phyloP scores from a whole-genome alignment of 495 filamentous ascomycete genomes.

The Neurospora sp. region DNA sequence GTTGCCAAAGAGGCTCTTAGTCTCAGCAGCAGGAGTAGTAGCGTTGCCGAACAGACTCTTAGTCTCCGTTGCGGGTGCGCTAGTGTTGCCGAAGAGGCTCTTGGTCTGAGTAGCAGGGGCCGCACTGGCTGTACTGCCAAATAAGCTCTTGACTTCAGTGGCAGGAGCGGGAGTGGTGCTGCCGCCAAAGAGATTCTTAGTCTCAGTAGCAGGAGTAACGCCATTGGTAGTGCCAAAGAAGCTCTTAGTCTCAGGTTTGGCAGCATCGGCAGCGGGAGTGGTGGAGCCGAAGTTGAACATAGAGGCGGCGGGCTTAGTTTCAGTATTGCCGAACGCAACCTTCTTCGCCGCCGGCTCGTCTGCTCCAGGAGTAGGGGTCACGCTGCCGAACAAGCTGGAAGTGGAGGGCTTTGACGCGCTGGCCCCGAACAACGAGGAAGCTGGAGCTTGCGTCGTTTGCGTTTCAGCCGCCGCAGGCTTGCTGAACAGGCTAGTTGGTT shows the following conservation, averaged over 20 bases:
- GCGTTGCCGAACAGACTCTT: neutral
- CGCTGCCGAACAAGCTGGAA: conserved; percentile 21
- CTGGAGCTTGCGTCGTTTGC: conserved; percentile 8
- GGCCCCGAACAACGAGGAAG: conserved; percentile 20
- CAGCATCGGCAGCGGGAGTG: conserved; percentile 6
- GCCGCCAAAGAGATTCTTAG: conserved; percentile 11
- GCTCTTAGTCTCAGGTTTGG: conserved; percentile 10
- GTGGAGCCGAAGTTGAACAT: conserved; percentile 12
- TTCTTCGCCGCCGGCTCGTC: conserved; percentile 15
- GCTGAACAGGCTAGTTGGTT: conserved; percentile 20
- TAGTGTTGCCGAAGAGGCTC: conserved; percentile 13
- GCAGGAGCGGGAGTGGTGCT: neutral
- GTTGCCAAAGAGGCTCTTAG: conserved; percentile 16
- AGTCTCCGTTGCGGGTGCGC: neutral
- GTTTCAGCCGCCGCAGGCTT: conserved; percentile 13
- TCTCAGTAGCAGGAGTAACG: conserved; percentile 4
- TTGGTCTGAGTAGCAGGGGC: conserved; percentile 10
- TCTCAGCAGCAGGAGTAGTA: conserved; percentile 8
- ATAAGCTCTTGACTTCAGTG: conserved; percentile 10
- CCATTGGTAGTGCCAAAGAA: conserved; percentile 9
- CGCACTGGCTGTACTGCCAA: conserved; percentile 7
- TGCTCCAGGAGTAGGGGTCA: conserved; percentile 5
- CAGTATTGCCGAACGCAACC: conserved; percentile 11
- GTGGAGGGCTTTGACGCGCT: conserved; percentile 10
- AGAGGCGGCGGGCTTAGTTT: conserved; percentile 16